Percentiles rank a stretch among this genome's conserved stretches.
Evolutionary conservation across 495 filamentous ascomycete genomes (phyloP).

Genomic region (Penicillium pulvis): DNA sequence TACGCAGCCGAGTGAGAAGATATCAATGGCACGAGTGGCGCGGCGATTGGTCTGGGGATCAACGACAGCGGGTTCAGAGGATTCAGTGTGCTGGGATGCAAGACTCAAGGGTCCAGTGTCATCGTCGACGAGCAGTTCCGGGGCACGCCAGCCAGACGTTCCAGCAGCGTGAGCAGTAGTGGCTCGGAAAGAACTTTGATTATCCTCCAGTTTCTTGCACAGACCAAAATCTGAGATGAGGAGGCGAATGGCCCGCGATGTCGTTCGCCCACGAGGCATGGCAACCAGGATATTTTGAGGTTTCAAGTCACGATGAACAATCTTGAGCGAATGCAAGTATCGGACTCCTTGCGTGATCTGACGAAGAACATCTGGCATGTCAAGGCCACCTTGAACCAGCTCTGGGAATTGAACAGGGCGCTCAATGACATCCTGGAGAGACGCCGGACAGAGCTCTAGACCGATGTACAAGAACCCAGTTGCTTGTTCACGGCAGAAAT

Average conservation of each 20-base stretch:
- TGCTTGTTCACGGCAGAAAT: constrained; percentile 86
- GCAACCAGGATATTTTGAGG: constrained; percentile 92
- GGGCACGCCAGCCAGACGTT: constrained; percentile 94
- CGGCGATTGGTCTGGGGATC: constrained; percentile 70
- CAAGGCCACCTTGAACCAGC: constrained; percentile 51
- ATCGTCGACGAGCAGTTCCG: constrained; percentile 87
- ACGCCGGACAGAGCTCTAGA: constrained; percentile 92
- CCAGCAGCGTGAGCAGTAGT: constrained; percentile 93
- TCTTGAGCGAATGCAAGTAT: constrained; percentile 87
- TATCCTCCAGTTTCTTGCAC: constrained; percentile 96
- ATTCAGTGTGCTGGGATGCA: constrained; percentile 51
- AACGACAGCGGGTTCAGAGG: constrained; percentile 60
- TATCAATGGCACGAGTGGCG: constrained; percentile 92
- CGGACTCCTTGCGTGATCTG: constrained; percentile 86
- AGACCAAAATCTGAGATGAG: constrained; percentile 97
- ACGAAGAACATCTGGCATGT: constrained; percentile 67
- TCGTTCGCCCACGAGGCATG: constrained; percentile 48
- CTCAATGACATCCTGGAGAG: constrained; percentile 83
- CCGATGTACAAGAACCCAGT: constrained; percentile 95
- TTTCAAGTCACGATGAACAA: constrained; percentile 96
- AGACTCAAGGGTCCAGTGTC: constrained; percentile 42
- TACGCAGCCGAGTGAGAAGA: constrained; percentile 93
- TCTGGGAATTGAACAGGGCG: constrained; percentile 64
- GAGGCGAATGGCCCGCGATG: constrained; percentile 56
- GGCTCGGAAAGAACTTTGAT: constrained; percentile 90